Evolutionary conservation across 352 stramenopile species (phyloP).

Genomic region (Pythium rishiriense): DNA sequence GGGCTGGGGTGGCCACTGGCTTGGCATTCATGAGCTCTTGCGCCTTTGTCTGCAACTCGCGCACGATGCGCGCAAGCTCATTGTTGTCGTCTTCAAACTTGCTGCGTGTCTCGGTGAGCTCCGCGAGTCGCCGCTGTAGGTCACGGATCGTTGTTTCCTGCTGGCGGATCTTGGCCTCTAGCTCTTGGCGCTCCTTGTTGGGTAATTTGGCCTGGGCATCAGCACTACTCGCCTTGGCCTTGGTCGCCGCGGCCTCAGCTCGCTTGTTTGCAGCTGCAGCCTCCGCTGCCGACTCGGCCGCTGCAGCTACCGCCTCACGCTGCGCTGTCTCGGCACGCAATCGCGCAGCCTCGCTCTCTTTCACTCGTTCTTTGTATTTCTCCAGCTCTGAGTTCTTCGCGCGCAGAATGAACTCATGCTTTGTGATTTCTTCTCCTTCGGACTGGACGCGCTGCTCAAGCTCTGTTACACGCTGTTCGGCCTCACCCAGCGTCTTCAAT

Average conservation of each 20-base stretch:
- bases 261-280: conserved; percentile 30
- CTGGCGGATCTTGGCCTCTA: conserved; percentile 41
- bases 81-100: conserved; percentile 60
- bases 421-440: conserved; percentile 57
- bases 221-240: conserved; percentile 12
- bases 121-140: conserved; percentile 27
- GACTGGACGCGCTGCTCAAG: conserved; percentile 46
- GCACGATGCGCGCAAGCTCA: conserved; percentile 46
- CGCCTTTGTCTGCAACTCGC: conserved; percentile 46
- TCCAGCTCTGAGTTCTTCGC: conserved; percentile 54
- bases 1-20: not conserved
- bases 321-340: conserved; percentile 35
- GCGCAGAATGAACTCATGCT: conserved; percentile 58
- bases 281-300: conserved; percentile 30
- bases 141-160: conserved; percentile 37
- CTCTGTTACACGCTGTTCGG: conserved; percentile 39
- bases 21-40: conserved; percentile 28
- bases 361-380: conserved; percentile 42
- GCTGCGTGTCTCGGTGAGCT: conserved; percentile 28
- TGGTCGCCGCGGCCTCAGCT: conserved; percentile 6
- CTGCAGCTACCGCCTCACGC: conserved; percentile 29
- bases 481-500: conserved; percentile 34
- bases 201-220: conserved; percentile 26
- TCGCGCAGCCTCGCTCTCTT: conserved; percentile 48
- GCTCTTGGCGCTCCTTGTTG: conserved; percentile 39